Conservation (phyloP, 2,329 filamentous ascomycete species). For the Coniochaeta hoffmannii region DNA sequence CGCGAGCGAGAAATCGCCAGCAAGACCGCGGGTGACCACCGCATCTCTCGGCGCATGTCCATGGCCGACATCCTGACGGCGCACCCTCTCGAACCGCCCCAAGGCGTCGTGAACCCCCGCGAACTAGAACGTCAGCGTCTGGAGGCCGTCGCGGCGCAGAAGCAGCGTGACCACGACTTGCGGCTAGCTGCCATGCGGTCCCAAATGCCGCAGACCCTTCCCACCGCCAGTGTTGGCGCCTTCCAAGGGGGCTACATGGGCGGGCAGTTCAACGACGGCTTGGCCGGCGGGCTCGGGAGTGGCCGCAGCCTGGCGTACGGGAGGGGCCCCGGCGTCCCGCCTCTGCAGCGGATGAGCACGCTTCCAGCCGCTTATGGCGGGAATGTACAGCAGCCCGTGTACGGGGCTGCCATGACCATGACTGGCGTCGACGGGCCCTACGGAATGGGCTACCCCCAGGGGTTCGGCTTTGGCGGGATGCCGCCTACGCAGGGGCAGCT, state of each 20-base stretch:
- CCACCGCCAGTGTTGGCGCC: slow-evolving; percentile 19
- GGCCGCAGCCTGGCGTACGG: slow-evolving; percentile 11
- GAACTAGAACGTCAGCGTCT: slow-evolving; percentile 32
- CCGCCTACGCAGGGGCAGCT: slow-evolving; percentile 17
- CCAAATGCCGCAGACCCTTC: slow-evolving; percentile 40
- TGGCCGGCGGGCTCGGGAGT: slow-evolving; percentile 26
- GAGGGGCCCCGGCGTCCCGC: neutral
- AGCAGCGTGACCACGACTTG: slow-evolving; percentile 34
- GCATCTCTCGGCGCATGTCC: slow-evolving; percentile 37
- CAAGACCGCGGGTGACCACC: slow-evolving; percentile 16
- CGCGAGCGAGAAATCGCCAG: slow-evolving; percentile 47
- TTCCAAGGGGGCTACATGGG: slow-evolving; percentile 38
- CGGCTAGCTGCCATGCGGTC: slow-evolving; percentile 40
- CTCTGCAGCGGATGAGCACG: slow-evolving; percentile 8
- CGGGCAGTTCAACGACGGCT: slow-evolving; percentile 48
- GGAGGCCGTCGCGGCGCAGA: slow-evolving; percentile 32
- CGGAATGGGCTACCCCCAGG: neutral
- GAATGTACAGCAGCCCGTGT: neutral
- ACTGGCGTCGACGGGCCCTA: neutral
- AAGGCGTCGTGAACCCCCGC: slow-evolving; percentile 26
- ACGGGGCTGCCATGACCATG: neutral
- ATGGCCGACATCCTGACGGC: slow-evolving; percentile 52
- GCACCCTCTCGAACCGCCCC: slow-evolving; percentile 29
- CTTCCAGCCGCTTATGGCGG: neutral
- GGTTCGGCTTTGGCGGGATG: slow-evolving; percentile 11